Base-by-base conservation (phyloP, 2,329 filamentous ascomycete species). In the Venturiaceae sp. region DNA sequence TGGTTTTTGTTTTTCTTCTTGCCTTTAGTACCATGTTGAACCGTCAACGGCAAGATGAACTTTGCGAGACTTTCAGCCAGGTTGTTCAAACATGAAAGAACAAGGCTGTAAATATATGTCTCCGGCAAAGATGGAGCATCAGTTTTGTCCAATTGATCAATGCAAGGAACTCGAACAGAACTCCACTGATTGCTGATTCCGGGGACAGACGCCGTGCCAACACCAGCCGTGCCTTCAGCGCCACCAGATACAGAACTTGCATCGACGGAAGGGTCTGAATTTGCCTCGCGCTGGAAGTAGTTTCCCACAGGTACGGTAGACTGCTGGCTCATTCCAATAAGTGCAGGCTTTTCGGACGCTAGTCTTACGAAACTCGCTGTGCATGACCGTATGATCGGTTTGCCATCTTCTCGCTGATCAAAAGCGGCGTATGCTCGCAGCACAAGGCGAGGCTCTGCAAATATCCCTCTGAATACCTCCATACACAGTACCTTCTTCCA, bases 111-210 rank as follows among this genome's bases (percentile, higher is more conserved):
- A 7, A 96, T 81, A 66, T 99, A 99, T 0, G 94, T 96, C 61
- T 96, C 92, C 0, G 94, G 94, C 23, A 95, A 82, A 0, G 77
- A 66, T 3, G 92, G 91, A 0, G 92, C 82, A 53, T 96, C 92
- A 0, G 84, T 83, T 71, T 97, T 99, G 74, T 99, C 94, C 21
- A 97, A 82, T 63, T 96, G 90, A 65, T 99, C 94, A 61, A 97
- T 90, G 67, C 90, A 96, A 5, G 91, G 87, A 11, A 91, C 87
- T 54, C 90, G 83, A 61, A 96, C 82, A 13, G 86, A 82, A 71
- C 94, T 99, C 91, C 91, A 97, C 67, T 95, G 88, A 3, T 82
- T 84, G 72, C 91, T 96, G 67, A 99, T 92, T 8, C 90, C 91
- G 53, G 77, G 75, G 0, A 83, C 84, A 62, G 81, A 67, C 28